Base-by-base conservation (phyloP, 345 rosid genomes). In the Isatis tinctoria region DNA sequence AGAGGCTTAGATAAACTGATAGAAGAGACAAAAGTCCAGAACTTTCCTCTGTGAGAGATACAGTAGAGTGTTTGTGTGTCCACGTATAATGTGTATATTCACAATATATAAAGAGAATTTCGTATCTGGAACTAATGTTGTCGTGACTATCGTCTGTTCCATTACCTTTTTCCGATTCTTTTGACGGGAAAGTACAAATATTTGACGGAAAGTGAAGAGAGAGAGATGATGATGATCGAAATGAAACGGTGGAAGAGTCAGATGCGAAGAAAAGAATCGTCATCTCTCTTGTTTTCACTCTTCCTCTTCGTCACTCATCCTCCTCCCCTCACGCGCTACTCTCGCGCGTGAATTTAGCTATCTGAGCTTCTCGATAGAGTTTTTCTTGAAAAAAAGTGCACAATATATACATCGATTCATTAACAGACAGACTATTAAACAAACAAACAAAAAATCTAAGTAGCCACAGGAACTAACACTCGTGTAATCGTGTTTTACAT, bases 251-350 rank as follows among this genome's bases (percentile, higher is more conserved):
- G 70, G 61, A 48, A 41, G 45, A 28, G 60, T 36, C 18, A 9
- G 73, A 54, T 53, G 28, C 53, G n/a, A 17, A 33, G 39, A 4
- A 39, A 43, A 33, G 68, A 71, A 71, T 60, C 76, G 54, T 62
- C 76, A 40, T 52, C 52, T 72, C 52, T 9, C 9, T 64, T 41
- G 18, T 72, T 63, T 32, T 24, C 62, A 72, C 70, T 72, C 54
- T 72, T 49, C 49, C 36, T 49, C 44, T 37, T 54, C 62, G 5
- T 64, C 16, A 22, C 24, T 22, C 24, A 14, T 9, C 51, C 4
- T 5, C 68, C 44, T 40, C 16, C 56, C 3, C 6, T 27, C 37
- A 73, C 77, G 64, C 70, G 54, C 70, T 36, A 10, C 13, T 63
- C 27, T 64, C 56, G 37, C 70, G 64, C 57, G 70, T 53, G 2